Conservation (phyloP, 495 filamentous ascomycete genomes). For the Geoglossum glabrum region DNA sequence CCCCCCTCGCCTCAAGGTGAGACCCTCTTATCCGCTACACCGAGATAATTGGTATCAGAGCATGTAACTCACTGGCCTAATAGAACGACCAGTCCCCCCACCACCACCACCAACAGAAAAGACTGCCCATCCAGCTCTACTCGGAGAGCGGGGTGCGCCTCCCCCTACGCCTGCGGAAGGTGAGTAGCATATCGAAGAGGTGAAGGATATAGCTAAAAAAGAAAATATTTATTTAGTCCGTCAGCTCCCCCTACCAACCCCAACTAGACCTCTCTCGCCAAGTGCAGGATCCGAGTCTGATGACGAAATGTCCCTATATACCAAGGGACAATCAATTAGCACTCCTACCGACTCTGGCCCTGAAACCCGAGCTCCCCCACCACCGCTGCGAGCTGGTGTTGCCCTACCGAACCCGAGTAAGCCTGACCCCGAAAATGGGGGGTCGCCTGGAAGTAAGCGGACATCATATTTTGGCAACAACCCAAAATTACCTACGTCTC, state of each 20-base stretch:
- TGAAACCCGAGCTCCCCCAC: slow-evolving; percentile 20
- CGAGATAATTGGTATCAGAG: slow-evolving; percentile 11
- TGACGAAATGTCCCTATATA: slow-evolving; percentile 68
- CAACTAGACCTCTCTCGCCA: slow-evolving; percentile 35
- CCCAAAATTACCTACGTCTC: slow-evolving; percentile 29
- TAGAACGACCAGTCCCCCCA: slow-evolving; percentile 31
- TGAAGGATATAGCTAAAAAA: neutral
- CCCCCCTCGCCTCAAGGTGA: slow-evolving; percentile 32
- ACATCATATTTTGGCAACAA: slow-evolving; percentile 16
- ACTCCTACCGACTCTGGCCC: slow-evolving; percentile 19
- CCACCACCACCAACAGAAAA: slow-evolving; percentile 22
- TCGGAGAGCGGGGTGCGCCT: slow-evolving; percentile 41
- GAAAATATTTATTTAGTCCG: slow-evolving; percentile 2
- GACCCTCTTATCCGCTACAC: slow-evolving; percentile 8
- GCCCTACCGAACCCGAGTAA: slow-evolving; percentile 23
- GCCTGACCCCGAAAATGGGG: neutral
- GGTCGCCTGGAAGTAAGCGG: slow-evolving; percentile 18
- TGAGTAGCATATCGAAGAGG: slow-evolving; percentile 24
- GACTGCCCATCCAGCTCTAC: slow-evolving; percentile 34
- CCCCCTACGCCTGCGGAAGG: slow-evolving; percentile 49
- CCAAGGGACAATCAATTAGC: slow-evolving; percentile 26
- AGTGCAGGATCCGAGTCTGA: slow-evolving; percentile 78
- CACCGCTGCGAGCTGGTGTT: slow-evolving; percentile 25
- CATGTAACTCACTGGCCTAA: neutral
- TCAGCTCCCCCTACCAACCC: slow-evolving; percentile 35